Conservation (phyloP, 225 moss, liverwort and hornwort species). For the Straminergon stramineum region DNA sequence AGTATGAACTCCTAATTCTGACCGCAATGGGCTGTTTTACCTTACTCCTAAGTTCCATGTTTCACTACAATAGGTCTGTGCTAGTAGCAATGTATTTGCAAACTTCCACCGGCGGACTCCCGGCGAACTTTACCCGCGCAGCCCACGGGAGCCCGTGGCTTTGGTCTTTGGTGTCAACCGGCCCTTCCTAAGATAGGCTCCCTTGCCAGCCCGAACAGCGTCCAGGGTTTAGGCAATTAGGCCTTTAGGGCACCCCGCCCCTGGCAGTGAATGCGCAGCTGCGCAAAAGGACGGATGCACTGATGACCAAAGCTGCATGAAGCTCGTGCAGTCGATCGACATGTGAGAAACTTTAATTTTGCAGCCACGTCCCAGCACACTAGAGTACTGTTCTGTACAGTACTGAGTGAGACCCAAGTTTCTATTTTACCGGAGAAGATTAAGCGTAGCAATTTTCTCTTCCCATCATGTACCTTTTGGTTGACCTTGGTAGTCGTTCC, state of each 20-base stretch:
- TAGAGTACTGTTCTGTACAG: too few relatives aligned
- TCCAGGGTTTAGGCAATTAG: background rate
- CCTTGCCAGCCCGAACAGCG: background rate
- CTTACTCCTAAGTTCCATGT: too few relatives aligned
- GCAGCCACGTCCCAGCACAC: background rate
- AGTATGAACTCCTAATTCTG: too few relatives aligned
- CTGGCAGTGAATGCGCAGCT: background rate
- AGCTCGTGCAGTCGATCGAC: background rate
- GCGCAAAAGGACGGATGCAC: background rate
- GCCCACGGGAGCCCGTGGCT: too few relatives aligned
- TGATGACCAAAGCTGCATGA: background rate
- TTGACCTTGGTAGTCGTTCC: background rate
- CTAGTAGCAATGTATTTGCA: too few relatives aligned
- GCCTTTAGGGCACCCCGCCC: background rate
- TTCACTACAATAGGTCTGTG: too few relatives aligned
- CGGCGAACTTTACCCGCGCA: too few relatives aligned
- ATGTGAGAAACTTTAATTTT: background rate
- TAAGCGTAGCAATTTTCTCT: background rate
- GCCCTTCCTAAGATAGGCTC: too few relatives aligned
- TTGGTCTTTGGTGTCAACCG: too few relatives aligned
- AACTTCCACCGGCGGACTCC: too few relatives aligned
- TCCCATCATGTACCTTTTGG: background rate
- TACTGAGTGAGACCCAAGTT: background rate
- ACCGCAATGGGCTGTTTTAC: too few relatives aligned
- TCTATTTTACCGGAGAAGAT: background rate